A percentile compares a stretch with the other conserved stretches of the same genome.
phyloP scores from a whole-genome alignment of 2,329 filamentous ascomycete species.

The Drechslera avenae region DNA sequence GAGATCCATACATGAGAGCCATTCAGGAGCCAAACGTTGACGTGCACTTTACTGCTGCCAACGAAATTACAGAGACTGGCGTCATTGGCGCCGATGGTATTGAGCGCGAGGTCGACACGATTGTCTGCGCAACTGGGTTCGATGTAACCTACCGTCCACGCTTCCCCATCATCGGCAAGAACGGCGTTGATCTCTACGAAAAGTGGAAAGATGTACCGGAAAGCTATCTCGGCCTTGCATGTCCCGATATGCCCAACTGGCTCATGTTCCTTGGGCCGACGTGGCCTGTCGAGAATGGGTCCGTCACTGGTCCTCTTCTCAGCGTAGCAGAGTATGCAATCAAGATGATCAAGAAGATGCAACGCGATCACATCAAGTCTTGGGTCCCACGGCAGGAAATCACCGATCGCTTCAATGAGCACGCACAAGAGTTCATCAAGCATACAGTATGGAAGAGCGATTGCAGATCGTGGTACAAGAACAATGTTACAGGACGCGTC shows the following conservation, averaged over 20 bases:
- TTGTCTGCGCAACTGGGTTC: slow-evolving; percentile 55
- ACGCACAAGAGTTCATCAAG: slow-evolving; percentile 55
- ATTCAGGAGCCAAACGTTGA: slow-evolving; percentile 58
- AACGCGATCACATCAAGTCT: slow-evolving; percentile 52
- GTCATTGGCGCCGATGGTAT: slow-evolving; percentile 52
- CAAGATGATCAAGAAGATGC: slow-evolving; percentile 54
- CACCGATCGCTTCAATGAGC: slow-evolving; percentile 52
- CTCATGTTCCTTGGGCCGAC: slow-evolving; percentile 50
- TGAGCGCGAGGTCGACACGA: slow-evolving; percentile 50
- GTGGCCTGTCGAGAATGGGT: slow-evolving; percentile 54
- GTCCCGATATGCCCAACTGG: slow-evolving; percentile 53
- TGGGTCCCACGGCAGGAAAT: slow-evolving; percentile 50
- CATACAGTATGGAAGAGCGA: slow-evolving; percentile 57
- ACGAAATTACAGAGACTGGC: slow-evolving; percentile 53
- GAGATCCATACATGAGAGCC: slow-evolving; percentile 58
- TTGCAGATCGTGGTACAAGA: slow-evolving; percentile 55
- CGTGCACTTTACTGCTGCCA: slow-evolving; percentile 56
- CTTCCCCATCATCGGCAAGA: slow-evolving; percentile 51
- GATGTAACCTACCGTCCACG: slow-evolving; percentile 52
- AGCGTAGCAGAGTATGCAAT: slow-evolving; percentile 50
- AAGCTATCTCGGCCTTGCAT: slow-evolving; percentile 50
- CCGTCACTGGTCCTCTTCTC: slow-evolving; percentile 50
- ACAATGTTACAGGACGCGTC: slow-evolving; percentile 47
- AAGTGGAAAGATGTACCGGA: slow-evolving; percentile 49
- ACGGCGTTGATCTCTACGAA: slow-evolving; percentile 48